Evolutionary conservation across 768 basidiomycete species (phyloP).

Genomic region (Pleurotus tuoliensis): DNA sequence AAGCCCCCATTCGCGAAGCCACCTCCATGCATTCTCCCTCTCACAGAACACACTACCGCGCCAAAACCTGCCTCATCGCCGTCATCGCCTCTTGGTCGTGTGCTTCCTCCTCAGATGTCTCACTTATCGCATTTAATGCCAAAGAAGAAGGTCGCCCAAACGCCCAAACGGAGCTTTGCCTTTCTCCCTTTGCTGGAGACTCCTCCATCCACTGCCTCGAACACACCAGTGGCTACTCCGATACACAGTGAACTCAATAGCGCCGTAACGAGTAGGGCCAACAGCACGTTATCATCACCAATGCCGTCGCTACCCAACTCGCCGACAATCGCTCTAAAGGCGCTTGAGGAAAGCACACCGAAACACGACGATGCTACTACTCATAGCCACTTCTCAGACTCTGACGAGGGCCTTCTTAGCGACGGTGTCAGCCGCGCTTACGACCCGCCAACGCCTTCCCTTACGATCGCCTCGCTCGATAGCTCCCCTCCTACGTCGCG

Average conservation of each 20-base stretch:
- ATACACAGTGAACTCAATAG: neutral
- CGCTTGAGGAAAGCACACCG: neutral
- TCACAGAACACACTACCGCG: neutral
- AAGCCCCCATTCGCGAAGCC: neutral
- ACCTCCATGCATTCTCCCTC: neutral
- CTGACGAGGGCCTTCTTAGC: neutral
- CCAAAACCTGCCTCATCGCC: neutral
- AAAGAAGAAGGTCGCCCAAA: neutral
- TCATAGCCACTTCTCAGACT: neutral
- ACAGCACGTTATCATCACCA: neutral
- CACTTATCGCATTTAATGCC: constrained; percentile 1
- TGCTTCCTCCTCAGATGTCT: neutral
- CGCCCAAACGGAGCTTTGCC: neutral
- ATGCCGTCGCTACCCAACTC: neutral
- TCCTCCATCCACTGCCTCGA: neutral
- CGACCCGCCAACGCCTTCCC: constrained; percentile 4
- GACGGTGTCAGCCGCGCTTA: neutral
- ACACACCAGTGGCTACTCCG: neutral
- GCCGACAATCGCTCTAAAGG: neutral
- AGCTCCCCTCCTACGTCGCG: neutral
- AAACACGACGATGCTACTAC: neutral
- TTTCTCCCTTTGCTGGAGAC: constrained; percentile 1
- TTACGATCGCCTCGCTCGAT: constrained; percentile 1
- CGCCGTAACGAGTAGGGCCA: neutral
- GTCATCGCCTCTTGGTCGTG: neutral